Conservation (phyloP, 352 stramenopile species). For the Globisporangium yorkense region DNA sequence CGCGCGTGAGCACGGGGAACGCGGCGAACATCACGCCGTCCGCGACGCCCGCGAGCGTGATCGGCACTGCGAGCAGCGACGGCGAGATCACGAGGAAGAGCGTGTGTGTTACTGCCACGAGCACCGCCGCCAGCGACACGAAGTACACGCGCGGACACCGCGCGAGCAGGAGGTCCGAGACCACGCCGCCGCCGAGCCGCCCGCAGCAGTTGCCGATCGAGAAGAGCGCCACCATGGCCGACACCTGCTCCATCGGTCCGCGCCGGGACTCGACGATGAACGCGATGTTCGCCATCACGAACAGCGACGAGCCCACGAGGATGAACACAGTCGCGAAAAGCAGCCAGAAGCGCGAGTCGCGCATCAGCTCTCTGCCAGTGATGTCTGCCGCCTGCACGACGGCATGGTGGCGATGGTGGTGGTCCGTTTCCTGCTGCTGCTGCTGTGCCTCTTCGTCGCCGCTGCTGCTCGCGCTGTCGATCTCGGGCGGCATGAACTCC, state of each 20-base stretch:
- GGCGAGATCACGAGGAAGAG: conserved; percentile 51
- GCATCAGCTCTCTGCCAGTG: conserved; percentile 39
- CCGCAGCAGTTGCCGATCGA: conserved; percentile 62
- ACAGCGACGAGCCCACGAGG: conserved; percentile 60
- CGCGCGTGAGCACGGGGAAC: conserved; percentile 61
- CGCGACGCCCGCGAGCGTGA: conserved; percentile 50
- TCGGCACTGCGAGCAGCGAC: conserved; percentile 35
- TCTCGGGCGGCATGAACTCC: conserved; percentile 32
- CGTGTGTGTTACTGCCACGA: conserved; percentile 48
- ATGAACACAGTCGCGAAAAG: conserved; percentile 70
- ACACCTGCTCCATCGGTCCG: conserved; percentile 41
- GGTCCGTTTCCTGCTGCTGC: neutral
- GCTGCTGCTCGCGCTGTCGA: neutral
- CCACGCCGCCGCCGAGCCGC: conserved; percentile 41
- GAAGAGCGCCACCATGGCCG: conserved; percentile 63
- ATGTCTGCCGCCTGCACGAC: conserved; percentile 24
- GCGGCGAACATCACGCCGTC: conserved; percentile 72
- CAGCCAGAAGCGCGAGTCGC: conserved; percentile 55
- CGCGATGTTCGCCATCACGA: conserved; percentile 76
- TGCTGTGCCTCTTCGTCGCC: neutral
- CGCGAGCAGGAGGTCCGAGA: conserved; percentile 55
- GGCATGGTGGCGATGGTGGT: neutral
- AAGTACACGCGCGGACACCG: conserved; percentile 55
- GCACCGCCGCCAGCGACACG: conserved; percentile 42
- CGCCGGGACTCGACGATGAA: conserved; percentile 68